Conservation (phyloP, 805 yeast genomes). For the Pichia rugopelliculosa region DNA sequence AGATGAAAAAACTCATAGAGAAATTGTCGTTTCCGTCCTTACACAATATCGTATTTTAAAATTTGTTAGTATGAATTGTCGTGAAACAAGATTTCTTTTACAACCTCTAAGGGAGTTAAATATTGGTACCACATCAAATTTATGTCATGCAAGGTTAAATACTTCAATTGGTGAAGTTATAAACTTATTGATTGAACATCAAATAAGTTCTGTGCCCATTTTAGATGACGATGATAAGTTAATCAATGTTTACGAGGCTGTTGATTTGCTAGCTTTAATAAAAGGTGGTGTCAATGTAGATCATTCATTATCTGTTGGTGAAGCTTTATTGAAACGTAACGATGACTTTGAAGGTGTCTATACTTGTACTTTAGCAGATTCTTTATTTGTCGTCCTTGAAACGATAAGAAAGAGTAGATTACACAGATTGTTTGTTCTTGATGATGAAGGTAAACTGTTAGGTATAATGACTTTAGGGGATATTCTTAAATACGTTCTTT, state of each 20-base stretch:
- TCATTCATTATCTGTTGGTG: conserved; percentile 85
- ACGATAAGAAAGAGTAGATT: conserved; percentile 86
- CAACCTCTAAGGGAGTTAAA: conserved; percentile 67
- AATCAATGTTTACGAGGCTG: conserved; percentile 91
- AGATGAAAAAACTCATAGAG: conserved; percentile 87
- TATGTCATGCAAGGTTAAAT: conserved; percentile 79
- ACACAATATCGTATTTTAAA: conserved; percentile 95
- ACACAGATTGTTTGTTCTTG: conserved; percentile 89
- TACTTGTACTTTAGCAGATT: conserved; percentile 84
- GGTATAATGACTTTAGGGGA: conserved; percentile 91
- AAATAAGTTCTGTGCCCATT: conserved; percentile 92
- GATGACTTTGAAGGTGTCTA: conserved; percentile 98
- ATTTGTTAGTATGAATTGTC: conserved; percentile 92
- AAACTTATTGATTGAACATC: conserved; percentile 63
- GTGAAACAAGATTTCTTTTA: conserved; percentile 78
- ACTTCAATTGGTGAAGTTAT: conserved; percentile 95
- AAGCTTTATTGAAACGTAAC: conserved; percentile 86
- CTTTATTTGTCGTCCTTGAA: conserved; percentile 83
- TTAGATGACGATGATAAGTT: conserved; percentile 61
- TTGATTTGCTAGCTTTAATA: conserved; percentile 84
- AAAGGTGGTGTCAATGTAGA: conserved; percentile 94
- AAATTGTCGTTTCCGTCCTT: conserved; percentile 88
- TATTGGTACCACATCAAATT: conserved; percentile 46
- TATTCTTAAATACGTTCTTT: conserved; percentile 73
- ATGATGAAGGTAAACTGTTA: conserved; percentile 63